Conservation (phyloP, 148 eudicot genomes). For the Mesembryanthemum crystallinum region DNA sequence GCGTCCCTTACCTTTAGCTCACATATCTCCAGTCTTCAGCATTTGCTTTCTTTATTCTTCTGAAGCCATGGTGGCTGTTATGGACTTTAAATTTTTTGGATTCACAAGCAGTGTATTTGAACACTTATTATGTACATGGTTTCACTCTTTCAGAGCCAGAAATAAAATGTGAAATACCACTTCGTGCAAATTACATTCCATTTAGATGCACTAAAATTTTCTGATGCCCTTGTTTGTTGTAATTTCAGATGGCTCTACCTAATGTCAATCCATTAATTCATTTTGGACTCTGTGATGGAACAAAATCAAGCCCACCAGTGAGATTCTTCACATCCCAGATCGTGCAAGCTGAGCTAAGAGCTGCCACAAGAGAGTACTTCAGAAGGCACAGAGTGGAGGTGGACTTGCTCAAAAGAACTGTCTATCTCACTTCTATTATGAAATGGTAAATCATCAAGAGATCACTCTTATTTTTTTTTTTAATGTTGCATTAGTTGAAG, state of each 20-base stretch:
- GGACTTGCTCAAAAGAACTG: constrained; percentile 71
- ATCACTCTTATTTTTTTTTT: not conserved
- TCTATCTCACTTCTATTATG: constrained; percentile 55
- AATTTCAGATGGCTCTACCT: constrained; percentile 53
- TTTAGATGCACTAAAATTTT: not conserved
- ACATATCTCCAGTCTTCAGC: too few species aligned
- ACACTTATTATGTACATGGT: too few species aligned
- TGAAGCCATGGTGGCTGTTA: too few species aligned
- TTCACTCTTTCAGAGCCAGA: too few species aligned
- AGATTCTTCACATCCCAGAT: constrained; percentile 66
- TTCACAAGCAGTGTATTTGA: too few species aligned
- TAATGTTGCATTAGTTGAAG: not conserved
- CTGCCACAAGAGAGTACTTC: constrained; percentile 73
- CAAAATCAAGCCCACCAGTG: constrained; percentile 70
- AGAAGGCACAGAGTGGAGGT: constrained; percentile 58
- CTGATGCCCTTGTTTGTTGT: not conserved
- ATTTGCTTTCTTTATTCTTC: too few species aligned
- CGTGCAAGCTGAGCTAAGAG: constrained; percentile 66
- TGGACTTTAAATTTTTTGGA: too few species aligned
- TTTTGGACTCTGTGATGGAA: constrained; percentile 83
- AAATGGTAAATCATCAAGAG: constrained; percentile 54
- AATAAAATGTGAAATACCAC: too few species aligned
- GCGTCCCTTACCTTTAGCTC: too few species aligned
- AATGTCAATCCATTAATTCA: constrained; percentile 70
- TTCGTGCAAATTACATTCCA: too few species aligned